These are phyloP conservation scores for Microcera coccophila DNA, from an alignment of 2,329 filamentous ascomycete genomes.

Conservation along the genomic window DNA sequence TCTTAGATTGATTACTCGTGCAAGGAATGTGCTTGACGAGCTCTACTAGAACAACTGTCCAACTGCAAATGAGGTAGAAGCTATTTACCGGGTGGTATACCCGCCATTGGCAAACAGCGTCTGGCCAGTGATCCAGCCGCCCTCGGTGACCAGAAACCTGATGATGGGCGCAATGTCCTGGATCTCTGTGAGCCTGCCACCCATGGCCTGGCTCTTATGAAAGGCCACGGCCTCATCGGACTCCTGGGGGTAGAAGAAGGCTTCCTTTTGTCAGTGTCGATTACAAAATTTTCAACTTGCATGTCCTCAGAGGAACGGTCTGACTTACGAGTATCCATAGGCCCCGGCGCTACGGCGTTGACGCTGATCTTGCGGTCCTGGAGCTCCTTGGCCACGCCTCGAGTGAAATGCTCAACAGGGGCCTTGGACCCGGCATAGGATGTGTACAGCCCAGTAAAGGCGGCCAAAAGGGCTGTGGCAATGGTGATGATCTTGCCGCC, in stretches of 20 bases:
- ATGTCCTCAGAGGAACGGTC: too few relatives aligned
- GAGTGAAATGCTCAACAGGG: conserved; percentile 38
- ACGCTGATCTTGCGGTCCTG: conserved; percentile 32
- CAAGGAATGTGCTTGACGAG: too few relatives aligned
- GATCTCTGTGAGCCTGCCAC: conserved; percentile 38
- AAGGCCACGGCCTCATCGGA: conserved; percentile 40
- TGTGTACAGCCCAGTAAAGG: conserved; percentile 44
- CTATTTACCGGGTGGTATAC: conserved; percentile 39
- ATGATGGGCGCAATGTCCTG: conserved; percentile 45
- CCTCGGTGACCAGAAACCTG: conserved; percentile 42
- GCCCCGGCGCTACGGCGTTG: conserved; percentile 35
- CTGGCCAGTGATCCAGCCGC: conserved; percentile 44
- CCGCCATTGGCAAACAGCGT: conserved; percentile 48
- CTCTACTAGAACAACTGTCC: too few relatives aligned
- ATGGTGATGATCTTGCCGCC: conserved; percentile 47
- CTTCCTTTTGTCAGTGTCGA: conserved; percentile 15
- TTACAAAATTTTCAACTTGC: too few relatives aligned
- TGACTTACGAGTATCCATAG: conserved; percentile 39
- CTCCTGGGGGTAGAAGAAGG: conserved; percentile 45
- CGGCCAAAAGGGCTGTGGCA: conserved; percentile 42
- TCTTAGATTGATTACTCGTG: too few relatives aligned
- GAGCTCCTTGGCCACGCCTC: conserved; percentile 34
- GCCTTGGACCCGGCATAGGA: conserved; percentile 43
- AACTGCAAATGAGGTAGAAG: too few relatives aligned
- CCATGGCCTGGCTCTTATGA: conserved; percentile 43